Evolutionary conservation across 2,329 filamentous ascomycete genomes (phyloP), one percentile per base, ranked within the genome.

Genomic region (Hawksworthiomyces lignivorus): DNA sequence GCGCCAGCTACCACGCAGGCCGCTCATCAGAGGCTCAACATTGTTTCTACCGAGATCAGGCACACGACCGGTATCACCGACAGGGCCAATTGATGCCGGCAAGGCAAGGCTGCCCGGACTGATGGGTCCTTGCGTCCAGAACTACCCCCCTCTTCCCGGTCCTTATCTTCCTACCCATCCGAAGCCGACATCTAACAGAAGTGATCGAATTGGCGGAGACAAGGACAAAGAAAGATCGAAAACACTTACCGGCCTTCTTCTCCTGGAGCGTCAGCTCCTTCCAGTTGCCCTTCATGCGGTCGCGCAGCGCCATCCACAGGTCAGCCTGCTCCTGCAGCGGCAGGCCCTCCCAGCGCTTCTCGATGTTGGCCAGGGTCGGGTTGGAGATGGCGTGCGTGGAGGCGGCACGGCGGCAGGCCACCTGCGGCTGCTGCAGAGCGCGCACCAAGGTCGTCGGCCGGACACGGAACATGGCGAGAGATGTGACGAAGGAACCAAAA

Each of bases 261-360:
- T 98, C 92, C 69, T 92, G 84, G 60, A 94, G 55, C 39, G 92
- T 96, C 72, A 98, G 73, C 62, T 97, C 87, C 62, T 83, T 79
- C 92, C 92, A 98, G 74, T 87, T 88, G 58, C 78, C 81, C 85
- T 95, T 96, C 92, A 98, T 98, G 62, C 92, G 84, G 72, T 98
- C 92, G 68, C 92, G 81, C 67, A 98, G 75, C 56, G 84, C 75
- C 92, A 98, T 98, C 92, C 92, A 98, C 58, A 98, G 75, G 63
- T 98, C 92, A 54, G 92, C 92, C 80, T 98, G 92, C 79, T 98
- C 92, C 76, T 95, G 88, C 52, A 92, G 87, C 46, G 90, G 89
- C 86, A 97, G 89, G 51, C 74, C 79, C 75, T 98, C 92, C 92
- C 92, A 98, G 74, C 92, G 79, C 83, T 95, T 96, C 82, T 98